Evolutionary conservation across 371 early-diverging fungal genomes (phyloP).

Genomic region (Antonospora locustae): DNA sequence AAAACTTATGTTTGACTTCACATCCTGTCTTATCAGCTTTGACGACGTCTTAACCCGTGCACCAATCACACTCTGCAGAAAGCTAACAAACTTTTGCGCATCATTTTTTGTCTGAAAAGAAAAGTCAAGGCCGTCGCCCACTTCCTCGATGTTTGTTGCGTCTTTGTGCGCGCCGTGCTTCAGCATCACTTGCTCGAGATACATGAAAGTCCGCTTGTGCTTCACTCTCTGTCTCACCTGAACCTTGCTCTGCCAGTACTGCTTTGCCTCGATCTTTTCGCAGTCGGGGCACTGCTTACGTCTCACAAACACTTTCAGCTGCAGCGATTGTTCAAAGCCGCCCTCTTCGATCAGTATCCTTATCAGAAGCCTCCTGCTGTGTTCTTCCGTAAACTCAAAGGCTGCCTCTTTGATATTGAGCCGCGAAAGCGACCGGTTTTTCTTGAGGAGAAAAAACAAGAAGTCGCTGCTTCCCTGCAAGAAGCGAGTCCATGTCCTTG

Average conservation of each 20-base stretch:
- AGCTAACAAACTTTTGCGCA: slow-evolving; percentile 85
- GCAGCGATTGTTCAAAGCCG: slow-evolving; percentile 57
- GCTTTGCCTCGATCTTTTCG: slow-evolving; percentile 82
- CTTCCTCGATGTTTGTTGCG: slow-evolving; percentile 82
- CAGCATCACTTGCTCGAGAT: slow-evolving; percentile 88
- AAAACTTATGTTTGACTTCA: slow-evolving; percentile 73
- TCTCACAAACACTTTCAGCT: slow-evolving; percentile 77
- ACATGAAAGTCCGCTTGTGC: slow-evolving; percentile 89
- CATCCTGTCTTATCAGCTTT: slow-evolving; percentile 85
- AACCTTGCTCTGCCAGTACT: slow-evolving; percentile 92
- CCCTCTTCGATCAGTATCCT: slow-evolving; percentile 58
- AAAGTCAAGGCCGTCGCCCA: slow-evolving; percentile 92
- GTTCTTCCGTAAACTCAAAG: slow-evolving; percentile 96
- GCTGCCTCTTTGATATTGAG: slow-evolving; percentile 85
- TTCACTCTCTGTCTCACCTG: slow-evolving; percentile 83
- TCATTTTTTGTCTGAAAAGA: slow-evolving; percentile 73
- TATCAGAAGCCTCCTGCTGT: slow-evolving; percentile 76
- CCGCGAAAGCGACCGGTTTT: slow-evolving; percentile 58
- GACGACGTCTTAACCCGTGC: slow-evolving; percentile 67
- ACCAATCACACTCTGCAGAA: slow-evolving; percentile 71
- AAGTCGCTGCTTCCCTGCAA: slow-evolving; percentile 80
- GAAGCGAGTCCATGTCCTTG: slow-evolving; percentile 71
- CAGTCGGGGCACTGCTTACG: slow-evolving; percentile 91
- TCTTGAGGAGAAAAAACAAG: slow-evolving; percentile 76
- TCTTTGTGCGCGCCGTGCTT: slow-evolving; percentile 86